phyloP scores from a whole-genome alignment of 1,139 yeast species.

The Nakaseomyces sp. region DNA sequence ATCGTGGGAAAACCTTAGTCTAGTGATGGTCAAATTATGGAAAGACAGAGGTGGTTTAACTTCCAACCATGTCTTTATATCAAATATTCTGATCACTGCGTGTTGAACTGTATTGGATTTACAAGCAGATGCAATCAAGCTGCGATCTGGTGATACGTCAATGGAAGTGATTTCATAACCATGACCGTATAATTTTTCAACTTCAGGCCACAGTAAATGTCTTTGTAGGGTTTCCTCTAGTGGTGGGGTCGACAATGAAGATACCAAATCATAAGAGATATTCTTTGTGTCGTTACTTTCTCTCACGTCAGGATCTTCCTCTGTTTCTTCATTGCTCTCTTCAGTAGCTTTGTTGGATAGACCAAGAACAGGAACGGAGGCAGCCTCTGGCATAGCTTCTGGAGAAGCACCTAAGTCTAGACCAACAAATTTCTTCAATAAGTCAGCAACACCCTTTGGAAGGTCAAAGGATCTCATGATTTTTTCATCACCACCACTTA shows the following conservation, averaged over 20 bases:
- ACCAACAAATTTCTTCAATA: slow-evolving; percentile 50
- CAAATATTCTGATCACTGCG: slow-evolving; percentile 75
- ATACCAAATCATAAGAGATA: slow-evolving; percentile 35
- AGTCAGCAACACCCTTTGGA: slow-evolving; percentile 67
- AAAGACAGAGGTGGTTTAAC: slow-evolving; percentile 42
- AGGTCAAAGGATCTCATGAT: slow-evolving; percentile 81
- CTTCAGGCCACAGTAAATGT: slow-evolving; percentile 88
- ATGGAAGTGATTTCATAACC: slow-evolving; percentile 88
- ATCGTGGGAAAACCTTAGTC: slow-evolving; percentile 67
- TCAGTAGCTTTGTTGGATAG: slow-evolving; percentile 83
- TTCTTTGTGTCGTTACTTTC: slow-evolving; percentile 36
- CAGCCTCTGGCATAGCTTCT: slow-evolving; percentile 48
- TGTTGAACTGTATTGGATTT: slow-evolving; percentile 75
- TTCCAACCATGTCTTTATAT: slow-evolving; percentile 55
- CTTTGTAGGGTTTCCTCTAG: slow-evolving; percentile 85
- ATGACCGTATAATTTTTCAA: slow-evolving; percentile 91
- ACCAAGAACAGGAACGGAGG: slow-evolving; percentile 88
- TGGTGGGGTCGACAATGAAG: slow-evolving; percentile 53
- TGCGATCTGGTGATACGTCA: slow-evolving; percentile 59
- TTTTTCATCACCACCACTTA: slow-evolving; percentile 96
- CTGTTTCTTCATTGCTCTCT: slow-evolving; percentile 36
- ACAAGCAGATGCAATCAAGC: slow-evolving; percentile 80
- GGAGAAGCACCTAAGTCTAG: slow-evolving; percentile 29
- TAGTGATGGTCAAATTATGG: slow-evolving; percentile 80
- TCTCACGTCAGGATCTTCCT: slow-evolving; percentile 33